Evolutionary conservation across 208 protist species (phyloP), one percentile per base, ranked within the genome.

Genomic region (Acanthamoeba healyi): DNA sequence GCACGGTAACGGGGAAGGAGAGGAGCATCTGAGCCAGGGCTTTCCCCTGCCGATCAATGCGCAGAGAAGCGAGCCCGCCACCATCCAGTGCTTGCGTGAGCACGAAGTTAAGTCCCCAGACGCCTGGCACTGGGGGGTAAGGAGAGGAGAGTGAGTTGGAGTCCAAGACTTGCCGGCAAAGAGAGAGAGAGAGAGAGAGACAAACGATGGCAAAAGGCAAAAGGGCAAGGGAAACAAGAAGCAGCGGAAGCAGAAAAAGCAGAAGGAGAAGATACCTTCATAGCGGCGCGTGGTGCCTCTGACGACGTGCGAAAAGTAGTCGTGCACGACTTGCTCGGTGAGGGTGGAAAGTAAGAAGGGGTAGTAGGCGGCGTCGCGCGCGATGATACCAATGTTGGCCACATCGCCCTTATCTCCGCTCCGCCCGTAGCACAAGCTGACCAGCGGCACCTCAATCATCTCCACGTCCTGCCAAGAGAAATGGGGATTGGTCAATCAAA

Each of bases 331-430:
- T n/a, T 92, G 51, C 29, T 29, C 49, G 15, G 86, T 92, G 86
- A 92, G 86, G 44, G 58, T 72, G 3, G 56, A 49, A 46, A 46
- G 49, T 19, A 92, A 32, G 51, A 92, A 92, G 4, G 86, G 86
- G 36, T 92, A 92, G 86, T 54, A 92, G 9, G 5, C 5, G 7
- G 36, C 9, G 26, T 38, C 4, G 6, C 86, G 86, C 17, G 86
- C 51, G 15, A 92, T 92, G 61, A 92, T 22, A 10, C 51, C 86
- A 34, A 92, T 42, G 58, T 92, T 92, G 44, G 86, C 86, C 22
- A 92, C 86, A 72, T 92, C 86, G 12, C 86, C 86, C 44, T 92
- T 92, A 54, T 92, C 86, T 34, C 86, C 86, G 56, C 86, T 92
- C 4, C 86, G 32, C 3, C 86, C 86, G 26, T 58, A 74, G 44